A percentile compares a stretch with the other conserved stretches of the same genome.
Evolutionary conservation across 345 rosid species (phyloP).

Genomic region (Melastoma malabathricum): DNA sequence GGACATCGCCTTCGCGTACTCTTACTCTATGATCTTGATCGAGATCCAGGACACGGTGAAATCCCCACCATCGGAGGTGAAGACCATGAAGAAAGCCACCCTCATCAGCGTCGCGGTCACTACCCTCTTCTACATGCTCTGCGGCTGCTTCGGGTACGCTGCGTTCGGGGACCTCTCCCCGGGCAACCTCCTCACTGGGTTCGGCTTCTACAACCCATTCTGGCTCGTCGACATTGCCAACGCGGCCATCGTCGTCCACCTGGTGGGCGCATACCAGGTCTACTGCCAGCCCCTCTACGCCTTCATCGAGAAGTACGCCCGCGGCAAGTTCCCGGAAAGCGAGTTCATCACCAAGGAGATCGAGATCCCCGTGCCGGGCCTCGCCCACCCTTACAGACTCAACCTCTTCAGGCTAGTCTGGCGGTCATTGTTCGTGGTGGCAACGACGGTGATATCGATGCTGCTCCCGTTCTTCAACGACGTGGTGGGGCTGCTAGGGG

Average conservation of each 20-base stretch:
- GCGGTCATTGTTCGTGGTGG: constrained; percentile 72
- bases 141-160: constrained; percentile 82
- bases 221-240: constrained; percentile 93
- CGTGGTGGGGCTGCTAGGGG: constrained; percentile 73
- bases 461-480: constrained; percentile 80
- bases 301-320: constrained; percentile 54
- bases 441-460: constrained; percentile 69
- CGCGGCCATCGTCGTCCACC: constrained; percentile 65
- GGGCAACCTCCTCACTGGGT: constrained; percentile 67
- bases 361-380: constrained; percentile 34
- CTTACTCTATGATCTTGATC: constrained; percentile 65
- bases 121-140: constrained; percentile 78
- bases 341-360: constrained; percentile 43
- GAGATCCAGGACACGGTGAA: constrained; percentile 75
- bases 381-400: constrained; percentile 24
- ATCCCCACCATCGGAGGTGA: constrained; percentile 60
- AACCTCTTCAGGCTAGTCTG: constrained; percentile 69
- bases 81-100: constrained; percentile 80
- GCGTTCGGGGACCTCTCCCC: constrained; percentile 82
- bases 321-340: constrained; percentile 38
- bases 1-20: constrained; percentile 83
- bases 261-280: constrained; percentile 87
- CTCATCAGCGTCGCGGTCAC: constrained; percentile 54
- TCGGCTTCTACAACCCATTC: constrained; percentile 64
- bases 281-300: constrained; percentile 78